A percentile compares a stretch with the other conserved stretches of the same genome.
Conservation (phyloP, 2,329 filamentous ascomycete species). For the Anthostomella pinea region DNA sequence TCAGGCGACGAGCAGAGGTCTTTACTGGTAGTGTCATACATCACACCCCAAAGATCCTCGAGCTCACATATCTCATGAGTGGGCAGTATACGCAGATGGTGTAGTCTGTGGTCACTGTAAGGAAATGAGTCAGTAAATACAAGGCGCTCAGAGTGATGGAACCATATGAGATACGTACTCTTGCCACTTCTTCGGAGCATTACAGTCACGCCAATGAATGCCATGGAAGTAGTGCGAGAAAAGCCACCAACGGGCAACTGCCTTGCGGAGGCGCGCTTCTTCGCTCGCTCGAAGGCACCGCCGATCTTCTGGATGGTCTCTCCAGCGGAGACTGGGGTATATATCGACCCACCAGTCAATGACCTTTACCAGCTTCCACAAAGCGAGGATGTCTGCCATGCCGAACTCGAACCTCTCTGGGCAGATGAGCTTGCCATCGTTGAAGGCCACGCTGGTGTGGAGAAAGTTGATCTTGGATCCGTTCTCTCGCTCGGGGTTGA, state of each 20-base stretch:
- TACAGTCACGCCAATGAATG: conserved; percentile 31
- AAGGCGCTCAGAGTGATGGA: no score
- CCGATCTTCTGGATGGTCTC: conserved; percentile 43
- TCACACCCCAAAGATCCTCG: conserved; percentile 20
- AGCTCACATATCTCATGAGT: conserved; percentile 30
- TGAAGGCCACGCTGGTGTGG: conserved; percentile 15
- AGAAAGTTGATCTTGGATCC: conserved; percentile 17
- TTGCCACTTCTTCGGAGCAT: conserved; percentile 18
- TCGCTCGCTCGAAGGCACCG: conserved; percentile 44
- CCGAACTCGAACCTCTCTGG: conserved; percentile 24
- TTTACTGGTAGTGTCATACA: conserved; percentile 24
- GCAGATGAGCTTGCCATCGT: conserved; percentile 19
- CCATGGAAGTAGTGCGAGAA: conserved; percentile 53
- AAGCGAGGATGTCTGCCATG: conserved; percentile 23
- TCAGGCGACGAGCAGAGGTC: conserved; percentile 31
- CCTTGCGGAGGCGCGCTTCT: conserved; percentile 45
- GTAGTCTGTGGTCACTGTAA: conserved; percentile 28
- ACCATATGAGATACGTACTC: no score
- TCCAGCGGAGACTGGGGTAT: conserved; percentile 44
- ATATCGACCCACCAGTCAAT: conserved; percentile 39
- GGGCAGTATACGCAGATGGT: conserved; percentile 25
- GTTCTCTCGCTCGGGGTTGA: conserved; percentile 11
- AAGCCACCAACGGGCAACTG: conserved; percentile 54
- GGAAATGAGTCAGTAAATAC: no score
- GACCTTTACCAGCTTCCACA: conserved; percentile 32